phyloP scores from a whole-genome alignment of 805 yeast genomes.

The Wickerhamomyces alni region DNA sequence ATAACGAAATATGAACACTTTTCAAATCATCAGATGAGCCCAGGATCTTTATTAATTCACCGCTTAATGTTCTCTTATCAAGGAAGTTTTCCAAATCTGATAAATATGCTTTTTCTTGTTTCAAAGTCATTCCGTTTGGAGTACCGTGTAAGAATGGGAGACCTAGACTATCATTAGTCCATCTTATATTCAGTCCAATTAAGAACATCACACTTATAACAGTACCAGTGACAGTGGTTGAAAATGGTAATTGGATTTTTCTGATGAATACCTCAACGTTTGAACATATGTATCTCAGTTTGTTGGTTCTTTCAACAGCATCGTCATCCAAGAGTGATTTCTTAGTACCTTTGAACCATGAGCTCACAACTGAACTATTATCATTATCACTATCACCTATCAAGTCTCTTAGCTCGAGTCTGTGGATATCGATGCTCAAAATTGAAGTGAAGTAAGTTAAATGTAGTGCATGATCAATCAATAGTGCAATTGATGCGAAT shows the following conservation, averaged over 20 bases:
- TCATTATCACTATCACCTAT: conserved; percentile 16
- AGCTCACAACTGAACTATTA: neutral
- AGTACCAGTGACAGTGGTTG: conserved; percentile 27
- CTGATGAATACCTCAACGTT: conserved; percentile 6
- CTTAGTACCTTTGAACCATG: conserved; percentile 10
- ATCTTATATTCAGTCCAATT: conserved; percentile 27
- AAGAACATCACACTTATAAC: conserved; percentile 20
- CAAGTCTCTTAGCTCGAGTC: conserved; percentile 56
- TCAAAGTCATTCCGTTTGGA: neutral
- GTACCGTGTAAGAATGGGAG: neutral
- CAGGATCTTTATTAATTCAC: conserved; percentile 12
- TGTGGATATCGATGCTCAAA: conserved; percentile 58
- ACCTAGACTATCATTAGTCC: conserved; percentile 24
- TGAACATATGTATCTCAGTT: neutral
- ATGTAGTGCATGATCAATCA: conserved; percentile 56
- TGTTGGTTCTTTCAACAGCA: too few species aligned
- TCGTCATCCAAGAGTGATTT: conserved; percentile 8
- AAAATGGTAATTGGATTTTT: conserved; percentile 32
- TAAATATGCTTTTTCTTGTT: neutral
- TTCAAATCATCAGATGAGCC: conserved; percentile 5
- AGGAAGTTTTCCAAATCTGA: conserved; percentile 8
- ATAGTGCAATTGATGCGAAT: conserved; percentile 41
- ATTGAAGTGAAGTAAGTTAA: conserved; percentile 61
- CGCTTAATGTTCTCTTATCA: conserved; percentile 15
- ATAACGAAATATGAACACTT: conserved; percentile 16